Percentiles rank a stretch among this genome's conserved stretches.
These are phyloP conservation scores for Pythium periplocum DNA, from an alignment of 352 stramenopile genomes.

Conservation along the genomic window DNA sequence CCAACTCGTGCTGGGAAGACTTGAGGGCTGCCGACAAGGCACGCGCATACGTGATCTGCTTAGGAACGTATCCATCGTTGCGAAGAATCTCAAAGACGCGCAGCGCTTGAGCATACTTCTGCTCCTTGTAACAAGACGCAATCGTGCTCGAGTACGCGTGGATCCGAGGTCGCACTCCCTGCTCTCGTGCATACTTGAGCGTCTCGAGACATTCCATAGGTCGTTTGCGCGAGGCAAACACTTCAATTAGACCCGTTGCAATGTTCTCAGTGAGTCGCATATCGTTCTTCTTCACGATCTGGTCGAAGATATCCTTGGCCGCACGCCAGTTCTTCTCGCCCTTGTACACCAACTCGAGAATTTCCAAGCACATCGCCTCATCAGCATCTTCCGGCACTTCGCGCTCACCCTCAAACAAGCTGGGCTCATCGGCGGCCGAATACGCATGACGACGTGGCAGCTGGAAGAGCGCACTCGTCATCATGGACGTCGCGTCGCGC, in stretches of 20 bases:
- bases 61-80: slow-evolving; percentile 77
- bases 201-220: slow-evolving; percentile 55
- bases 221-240: slow-evolving; percentile 37
- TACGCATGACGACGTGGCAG: slow-evolving; percentile 8
- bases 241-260: slow-evolving; percentile 57
- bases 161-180: slow-evolving; percentile 72
- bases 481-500: too few relatives aligned
- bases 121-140: slow-evolving; percentile 70
- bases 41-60: slow-evolving; percentile 79
- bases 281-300: slow-evolving; percentile 32
- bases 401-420: slow-evolving; percentile 5
- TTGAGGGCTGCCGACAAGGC: slow-evolving; percentile 80
- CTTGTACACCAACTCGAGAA: slow-evolving; percentile 23
- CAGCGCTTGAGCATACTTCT: slow-evolving; percentile 62
- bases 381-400: slow-evolving; percentile 3
- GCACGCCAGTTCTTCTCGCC: slow-evolving; percentile 32
- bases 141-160: slow-evolving; percentile 79
- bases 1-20: slow-evolving; percentile 66
- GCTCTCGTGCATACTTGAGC: slow-evolving; percentile 56
- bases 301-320: slow-evolving; percentile 47
- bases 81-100: slow-evolving; percentile 85
- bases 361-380: slow-evolving; percentile 19
- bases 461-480: background rate
- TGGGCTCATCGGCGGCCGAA: slow-evolving; percentile 10
- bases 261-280: slow-evolving; percentile 35